A percentile compares a stretch with the other conserved stretches of the same genome.
These are phyloP conservation scores for Fusarium oxysporum DNA, from an alignment of 2,329 filamentous ascomycete genomes.

Conservation along the genomic window DNA sequence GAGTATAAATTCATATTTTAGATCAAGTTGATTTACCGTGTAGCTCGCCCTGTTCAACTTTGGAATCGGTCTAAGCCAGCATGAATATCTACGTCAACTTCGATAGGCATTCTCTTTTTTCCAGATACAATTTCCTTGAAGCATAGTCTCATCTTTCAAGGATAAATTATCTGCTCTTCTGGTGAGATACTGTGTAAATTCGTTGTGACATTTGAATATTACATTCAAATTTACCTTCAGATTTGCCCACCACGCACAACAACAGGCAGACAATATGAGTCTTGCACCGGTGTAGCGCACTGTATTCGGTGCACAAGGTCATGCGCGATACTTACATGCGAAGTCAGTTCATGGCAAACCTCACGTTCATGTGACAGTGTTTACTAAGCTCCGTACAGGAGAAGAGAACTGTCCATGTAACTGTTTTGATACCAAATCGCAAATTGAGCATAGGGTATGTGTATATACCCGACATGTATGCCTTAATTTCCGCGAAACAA, in stretches of 20 bases:
- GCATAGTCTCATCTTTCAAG: neutral
- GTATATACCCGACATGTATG: neutral
- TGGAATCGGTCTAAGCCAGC: neutral
- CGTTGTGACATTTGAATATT: too few relatives aligned
- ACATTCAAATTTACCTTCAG: too few relatives aligned
- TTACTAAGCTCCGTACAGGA: neutral
- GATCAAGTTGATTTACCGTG: neutral
- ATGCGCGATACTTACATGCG: neutral
- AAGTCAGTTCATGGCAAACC: neutral
- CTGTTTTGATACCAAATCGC: neutral
- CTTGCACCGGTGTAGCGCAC: neutral
- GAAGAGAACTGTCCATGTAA: neutral
- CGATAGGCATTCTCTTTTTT: neutral
- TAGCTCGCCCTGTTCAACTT: neutral
- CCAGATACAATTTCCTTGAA: neutral
- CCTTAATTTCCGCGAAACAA: neutral
- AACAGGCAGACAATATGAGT: neutral
- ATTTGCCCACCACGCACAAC: neutral
- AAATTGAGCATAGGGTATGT: neutral
- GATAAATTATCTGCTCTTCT: neutral
- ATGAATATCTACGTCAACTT: neutral
- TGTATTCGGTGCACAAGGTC: neutral
- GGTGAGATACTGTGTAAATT: neutral
- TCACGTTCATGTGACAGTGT: neutral
- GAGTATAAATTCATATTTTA: constrained; percentile 13